These are phyloP conservation scores for Yamadazyma sp. DNA, from an alignment of 805 yeast species.

Conservation along the genomic window DNA sequence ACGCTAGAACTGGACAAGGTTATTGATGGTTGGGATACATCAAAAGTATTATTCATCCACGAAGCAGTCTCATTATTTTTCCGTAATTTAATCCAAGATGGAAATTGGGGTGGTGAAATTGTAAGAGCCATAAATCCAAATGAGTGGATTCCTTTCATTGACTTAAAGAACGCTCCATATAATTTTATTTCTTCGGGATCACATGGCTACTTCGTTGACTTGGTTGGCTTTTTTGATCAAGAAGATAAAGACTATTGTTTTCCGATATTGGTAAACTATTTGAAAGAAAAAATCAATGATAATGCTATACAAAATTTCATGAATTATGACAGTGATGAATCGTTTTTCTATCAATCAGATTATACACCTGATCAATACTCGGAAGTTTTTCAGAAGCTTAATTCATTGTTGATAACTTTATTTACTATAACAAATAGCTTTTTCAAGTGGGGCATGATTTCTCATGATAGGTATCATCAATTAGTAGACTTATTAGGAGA, in stretches of 20 bases:
- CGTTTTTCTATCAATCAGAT: constrained; percentile 34
- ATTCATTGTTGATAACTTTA: constrained; percentile 42
- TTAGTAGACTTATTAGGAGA: constrained; percentile 40
- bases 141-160: constrained; percentile 47
- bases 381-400: constrained; percentile 29
- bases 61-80: constrained; percentile 52
- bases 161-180: constrained; percentile 54
- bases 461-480: constrained; percentile 42
- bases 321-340: constrained; percentile 22
- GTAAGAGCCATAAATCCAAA: constrained; percentile 36
- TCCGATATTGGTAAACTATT: constrained; percentile 31
- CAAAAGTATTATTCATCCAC: constrained; percentile 42
- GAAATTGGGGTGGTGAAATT: constrained; percentile 43
- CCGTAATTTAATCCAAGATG: constrained; percentile 51
- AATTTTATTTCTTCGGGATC: constrained; percentile 59
- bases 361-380: constrained; percentile 27
- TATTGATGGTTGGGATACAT: constrained; percentile 53
- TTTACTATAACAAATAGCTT: constrained; percentile 55
- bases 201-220: constrained; percentile 49
- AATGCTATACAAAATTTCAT: constrained; percentile 29
- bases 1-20: constrained; percentile 22
- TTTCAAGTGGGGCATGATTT: constrained; percentile 49
- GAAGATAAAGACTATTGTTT: constrained; percentile 49
- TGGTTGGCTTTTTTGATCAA: constrained; percentile 56
- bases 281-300: constrained; percentile 24